Evolutionary conservation across 805 yeast species (phyloP), one percentile per base, ranked within the genome.

Genomic region (Metschnikowia dekortorum): DNA sequence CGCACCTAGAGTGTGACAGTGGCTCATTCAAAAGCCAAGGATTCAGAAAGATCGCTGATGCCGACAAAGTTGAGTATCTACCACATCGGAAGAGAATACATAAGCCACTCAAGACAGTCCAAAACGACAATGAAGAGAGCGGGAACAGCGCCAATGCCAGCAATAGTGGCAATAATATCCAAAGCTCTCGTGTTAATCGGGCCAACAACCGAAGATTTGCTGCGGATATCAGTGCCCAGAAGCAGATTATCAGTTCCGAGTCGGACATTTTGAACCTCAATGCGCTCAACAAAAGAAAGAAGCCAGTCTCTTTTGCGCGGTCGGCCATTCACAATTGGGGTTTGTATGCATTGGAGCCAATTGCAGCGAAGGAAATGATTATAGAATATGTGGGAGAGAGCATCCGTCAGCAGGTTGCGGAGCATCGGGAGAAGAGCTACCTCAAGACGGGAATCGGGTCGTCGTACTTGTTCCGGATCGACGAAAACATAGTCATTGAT

Each of bases 281-380:
- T 64, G 95, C 92, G 55, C 78, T 92, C 59, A 87, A 89, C 56
- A 90, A 89, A 63, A 79, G 97, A 55, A 88, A 86, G 66, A 92
- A 92, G 62, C 96, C 96, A 0, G 97, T 92, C 8, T 85, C 94
- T n/a, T 91, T 91, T 74, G 97, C 97, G 0, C 76, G 98, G 48
- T 90, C 97, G 2, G 96, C 97, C 0, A 94, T 94, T 61, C 99
- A 94, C 66, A 89, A 92, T 62, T 94, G 99, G 99, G 99, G 99
- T 0, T 71, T 94, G 37, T 94, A 90, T 68, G 99, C 99, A 0
- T 71, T 88, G 61, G 98, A 94, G 61, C 96, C 96, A 1, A 94
- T 94, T 62, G 87, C 89, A n/a, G 95, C 94, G 0, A 87, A 84
- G 57, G 99, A 94, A 67, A 92, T 94, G 97, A 90, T 94, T 61